Percentiles rank a stretch among this genome's conserved stretches.
Conservation (phyloP, 1,284 basidiomycete genomes). For the Anthracocystis walkeri region DNA sequence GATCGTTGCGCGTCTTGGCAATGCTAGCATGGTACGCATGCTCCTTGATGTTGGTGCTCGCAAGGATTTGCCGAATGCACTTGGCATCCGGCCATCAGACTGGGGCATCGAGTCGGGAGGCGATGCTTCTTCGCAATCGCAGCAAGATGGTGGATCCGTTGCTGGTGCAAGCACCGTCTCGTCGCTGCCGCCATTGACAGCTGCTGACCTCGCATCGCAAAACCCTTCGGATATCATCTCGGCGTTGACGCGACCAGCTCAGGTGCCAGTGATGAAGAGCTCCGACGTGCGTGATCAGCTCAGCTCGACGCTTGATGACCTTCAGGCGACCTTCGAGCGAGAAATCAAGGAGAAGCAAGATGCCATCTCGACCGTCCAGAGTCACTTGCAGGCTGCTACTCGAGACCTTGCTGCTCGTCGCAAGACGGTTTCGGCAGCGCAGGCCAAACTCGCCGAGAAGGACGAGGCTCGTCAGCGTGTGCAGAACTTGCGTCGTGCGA, state of each 20-base stretch:
- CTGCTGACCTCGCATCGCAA: slow-evolving; percentile 57
- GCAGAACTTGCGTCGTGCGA: slow-evolving; percentile 53
- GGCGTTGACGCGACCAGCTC: slow-evolving; percentile 64
- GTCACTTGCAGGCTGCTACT: slow-evolving; percentile 87
- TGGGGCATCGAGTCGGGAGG: slow-evolving; percentile 74
- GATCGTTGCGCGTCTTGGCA: slow-evolving; percentile 93
- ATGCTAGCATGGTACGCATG: slow-evolving; percentile 85
- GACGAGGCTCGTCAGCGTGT: slow-evolving; percentile 57
- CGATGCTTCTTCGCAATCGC: slow-evolving; percentile 23
- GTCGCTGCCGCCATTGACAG: slow-evolving; percentile 40
- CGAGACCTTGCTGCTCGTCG: slow-evolving; percentile 89
- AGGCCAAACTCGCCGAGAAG: slow-evolving; percentile 57
- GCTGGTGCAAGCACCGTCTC: slow-evolving; percentile 31
- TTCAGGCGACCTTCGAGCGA: slow-evolving; percentile 83
- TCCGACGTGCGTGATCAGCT: slow-evolving; percentile 83
- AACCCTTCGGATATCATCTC: slow-evolving; percentile 76
- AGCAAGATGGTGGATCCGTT: slow-evolving; percentile 25
- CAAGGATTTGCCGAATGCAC: slow-evolving; percentile 88
- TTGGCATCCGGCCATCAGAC: slow-evolving; percentile 90
- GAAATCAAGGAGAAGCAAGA: slow-evolving; percentile 91
- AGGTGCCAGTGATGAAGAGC: slow-evolving; percentile 82
- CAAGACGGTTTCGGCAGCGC: slow-evolving; percentile 70
- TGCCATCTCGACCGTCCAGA: slow-evolving; percentile 84
- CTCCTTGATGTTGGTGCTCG: slow-evolving; percentile 94
- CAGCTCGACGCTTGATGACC: slow-evolving; percentile 74